Evolutionary conservation across 495 filamentous ascomycete species (phyloP).

Genomic region (Penicillium ucsense): DNA sequence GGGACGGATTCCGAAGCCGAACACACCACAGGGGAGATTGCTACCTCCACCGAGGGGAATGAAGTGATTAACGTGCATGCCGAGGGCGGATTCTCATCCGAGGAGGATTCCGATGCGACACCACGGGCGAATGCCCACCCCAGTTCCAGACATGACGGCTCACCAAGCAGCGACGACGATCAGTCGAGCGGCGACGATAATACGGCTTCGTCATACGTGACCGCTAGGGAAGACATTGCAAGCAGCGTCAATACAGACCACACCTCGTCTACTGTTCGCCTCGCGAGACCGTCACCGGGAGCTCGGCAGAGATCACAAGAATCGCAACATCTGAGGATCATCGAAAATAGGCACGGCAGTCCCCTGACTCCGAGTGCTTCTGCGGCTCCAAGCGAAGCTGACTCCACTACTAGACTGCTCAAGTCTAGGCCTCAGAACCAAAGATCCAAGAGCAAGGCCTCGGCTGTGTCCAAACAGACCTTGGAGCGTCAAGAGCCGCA

Average conservation of each 20-base stretch:
- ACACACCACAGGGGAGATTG: conserved; percentile 1
- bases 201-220: conserved; percentile 23
- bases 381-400: conserved; percentile 22
- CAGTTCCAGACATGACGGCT: background rate
- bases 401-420: conserved; percentile 31
- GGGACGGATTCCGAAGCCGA: conserved; percentile 1
- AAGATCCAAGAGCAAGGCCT: conserved; percentile 19
- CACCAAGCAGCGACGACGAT: background rate
- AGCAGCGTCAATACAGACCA: conserved; percentile 8
- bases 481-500: conserved; percentile 29
- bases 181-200: conserved; percentile 6
- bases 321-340: conserved; percentile 10
- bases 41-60: background rate
- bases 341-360: conserved; percentile 11
- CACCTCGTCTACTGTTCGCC: conserved; percentile 12
- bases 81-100: conserved; percentile 1
- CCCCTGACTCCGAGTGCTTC: conserved; percentile 15
- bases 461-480: conserved; percentile 11
- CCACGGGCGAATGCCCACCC: conserved; percentile 6
- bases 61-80: conserved; percentile 2
- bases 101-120: conserved; percentile 6
- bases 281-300: background rate
- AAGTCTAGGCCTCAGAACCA: conserved; percentile 15
- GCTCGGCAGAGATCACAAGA: conserved; percentile 5
- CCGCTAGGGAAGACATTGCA: conserved; percentile 16